Percentiles rank a stretch among this genome's conserved stretches.
These are phyloP conservation scores for Cutaneotrichosporon spelunceum DNA, from an alignment of 1,284 basidiomycete species.

Conservation along the genomic window DNA sequence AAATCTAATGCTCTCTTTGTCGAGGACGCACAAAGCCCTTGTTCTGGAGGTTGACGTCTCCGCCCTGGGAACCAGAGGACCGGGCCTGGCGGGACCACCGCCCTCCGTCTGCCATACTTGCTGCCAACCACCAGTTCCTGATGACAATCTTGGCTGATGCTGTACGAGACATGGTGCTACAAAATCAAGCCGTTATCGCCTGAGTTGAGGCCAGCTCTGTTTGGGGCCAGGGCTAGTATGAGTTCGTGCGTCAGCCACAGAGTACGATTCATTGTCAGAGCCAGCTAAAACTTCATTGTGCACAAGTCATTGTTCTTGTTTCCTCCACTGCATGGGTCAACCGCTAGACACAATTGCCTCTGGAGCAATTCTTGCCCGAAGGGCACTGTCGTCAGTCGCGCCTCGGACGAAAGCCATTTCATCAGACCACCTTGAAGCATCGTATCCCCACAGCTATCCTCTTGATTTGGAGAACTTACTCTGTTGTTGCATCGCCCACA, in stretches of 20 bases:
- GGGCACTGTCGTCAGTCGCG: neutral
- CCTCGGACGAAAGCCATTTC: neutral
- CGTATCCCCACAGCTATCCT: neutral
- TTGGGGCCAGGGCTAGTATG: too few relatives aligned
- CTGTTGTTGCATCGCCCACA: neutral
- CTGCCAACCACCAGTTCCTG: too few relatives aligned
- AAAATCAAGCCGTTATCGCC: too few relatives aligned
- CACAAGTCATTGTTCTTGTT: neutral
- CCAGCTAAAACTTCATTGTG: neutral
- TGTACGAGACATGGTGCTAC: too few relatives aligned
- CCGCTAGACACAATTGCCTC: neutral
- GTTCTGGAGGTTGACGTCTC: too few relatives aligned
- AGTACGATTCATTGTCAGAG: neutral
- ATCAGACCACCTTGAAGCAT: neutral
- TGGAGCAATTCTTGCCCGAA: neutral
- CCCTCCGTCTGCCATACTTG: too few relatives aligned
- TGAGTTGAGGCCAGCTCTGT: too few relatives aligned
- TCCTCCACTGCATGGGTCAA: neutral
- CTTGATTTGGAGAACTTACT: neutral
- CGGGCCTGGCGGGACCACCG: too few relatives aligned
- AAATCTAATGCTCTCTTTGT: too few relatives aligned
- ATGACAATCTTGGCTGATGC: too few relatives aligned
- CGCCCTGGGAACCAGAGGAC: too few relatives aligned
- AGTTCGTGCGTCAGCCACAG: neutral
- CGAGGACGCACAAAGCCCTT: too few relatives aligned